These are phyloP conservation scores for Gillenia trifoliata DNA, from an alignment of 306 rosid genomes.

Conservation along the genomic window DNA sequence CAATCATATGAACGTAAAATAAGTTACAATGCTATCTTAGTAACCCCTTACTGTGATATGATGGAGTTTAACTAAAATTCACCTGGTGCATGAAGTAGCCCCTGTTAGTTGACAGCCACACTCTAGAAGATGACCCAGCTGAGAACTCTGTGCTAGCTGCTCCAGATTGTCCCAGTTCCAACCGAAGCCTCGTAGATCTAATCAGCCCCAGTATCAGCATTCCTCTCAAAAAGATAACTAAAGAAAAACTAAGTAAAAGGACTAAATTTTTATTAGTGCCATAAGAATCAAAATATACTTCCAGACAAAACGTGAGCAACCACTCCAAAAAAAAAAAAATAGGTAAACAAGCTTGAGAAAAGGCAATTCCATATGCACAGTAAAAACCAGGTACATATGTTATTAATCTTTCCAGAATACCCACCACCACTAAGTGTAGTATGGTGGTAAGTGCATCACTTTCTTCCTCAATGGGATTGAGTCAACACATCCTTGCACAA, in stretches of 20 bases:
- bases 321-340: too few relatives aligned
- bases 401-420: background rate
- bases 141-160: constrained; percentile 73
- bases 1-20: background rate
- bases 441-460: background rate
- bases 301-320: background rate
- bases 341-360: background rate
- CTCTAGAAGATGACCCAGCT: constrained; percentile 95
- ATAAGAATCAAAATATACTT: background rate
- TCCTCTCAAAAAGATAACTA: constrained; percentile 14
- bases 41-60: constrained; percentile 3
- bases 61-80: constrained; percentile 12
- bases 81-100: constrained; percentile 99
- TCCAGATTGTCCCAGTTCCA: constrained; percentile 85
- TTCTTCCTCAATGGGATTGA: too few relatives aligned
- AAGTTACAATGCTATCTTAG: background rate
- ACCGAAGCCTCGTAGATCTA: constrained; percentile 91
- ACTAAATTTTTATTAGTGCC: background rate
- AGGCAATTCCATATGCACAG: too few relatives aligned
- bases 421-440: background rate
- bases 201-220: constrained; percentile 24
- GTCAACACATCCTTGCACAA: too few relatives aligned
- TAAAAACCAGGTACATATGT: background rate
- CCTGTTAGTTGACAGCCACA: constrained; percentile 99
- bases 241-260: constrained; percentile 4